Percentiles rank a stretch among this genome's conserved stretches.
phyloP scores from a whole-genome alignment of 164 flowering plant genomes.

The Piper betle region DNA sequence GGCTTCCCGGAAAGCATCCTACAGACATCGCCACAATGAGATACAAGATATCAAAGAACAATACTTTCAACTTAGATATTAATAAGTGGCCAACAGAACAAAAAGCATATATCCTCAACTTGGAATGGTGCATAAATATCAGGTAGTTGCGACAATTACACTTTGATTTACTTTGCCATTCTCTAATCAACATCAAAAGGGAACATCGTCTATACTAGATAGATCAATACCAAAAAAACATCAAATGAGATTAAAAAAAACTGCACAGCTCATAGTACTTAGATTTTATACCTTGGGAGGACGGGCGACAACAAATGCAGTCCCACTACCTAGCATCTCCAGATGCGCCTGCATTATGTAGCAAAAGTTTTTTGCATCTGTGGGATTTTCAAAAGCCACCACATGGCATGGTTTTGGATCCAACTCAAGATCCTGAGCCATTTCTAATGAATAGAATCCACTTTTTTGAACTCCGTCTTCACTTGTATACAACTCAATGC shows the following conservation, averaged over 20 bases:
- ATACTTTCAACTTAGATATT: too few species aligned
- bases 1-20: constrained; percentile 85
- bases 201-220: too few species aligned
- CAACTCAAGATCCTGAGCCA: constrained; percentile 86
- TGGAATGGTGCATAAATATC: too few species aligned
- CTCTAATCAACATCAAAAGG: too few species aligned
- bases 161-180: too few species aligned
- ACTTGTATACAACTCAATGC: constrained; percentile 67
- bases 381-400: constrained; percentile 72
- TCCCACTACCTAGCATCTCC: constrained; percentile 82
- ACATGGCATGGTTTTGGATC: constrained; percentile 82
- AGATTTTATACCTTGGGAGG: constrained; percentile 64
- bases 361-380: constrained; percentile 71
- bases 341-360: constrained; percentile 73
- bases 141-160: too few species aligned
- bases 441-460: constrained; percentile 86
- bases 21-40: not conserved
- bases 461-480: constrained; percentile 40
- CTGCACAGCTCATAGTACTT: too few species aligned
- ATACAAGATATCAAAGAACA: too few species aligned
- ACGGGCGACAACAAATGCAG: constrained; percentile 67
- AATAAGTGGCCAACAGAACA: too few species aligned
- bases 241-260: too few species aligned
- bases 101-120: too few species aligned
- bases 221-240: too few species aligned